These are phyloP conservation scores for Cutaneotrichosporon sp. DNA, from an alignment of 1,284 basidiomycete species.

Conservation along the genomic window DNA sequence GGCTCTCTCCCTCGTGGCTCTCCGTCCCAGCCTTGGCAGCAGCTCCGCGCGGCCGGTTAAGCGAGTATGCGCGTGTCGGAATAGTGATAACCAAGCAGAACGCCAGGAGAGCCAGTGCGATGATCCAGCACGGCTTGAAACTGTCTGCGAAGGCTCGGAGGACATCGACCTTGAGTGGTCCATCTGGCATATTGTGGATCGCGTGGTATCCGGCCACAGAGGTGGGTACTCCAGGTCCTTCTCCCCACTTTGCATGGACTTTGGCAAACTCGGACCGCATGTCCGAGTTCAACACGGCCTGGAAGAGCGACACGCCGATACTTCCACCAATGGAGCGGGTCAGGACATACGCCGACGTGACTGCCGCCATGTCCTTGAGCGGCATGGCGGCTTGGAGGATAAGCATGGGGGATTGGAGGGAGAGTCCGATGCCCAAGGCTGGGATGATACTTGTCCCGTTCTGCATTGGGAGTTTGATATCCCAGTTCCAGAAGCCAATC, in stretches of 20 bases:
- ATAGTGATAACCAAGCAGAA: slow-evolving; percentile 19
- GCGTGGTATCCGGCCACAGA: slow-evolving; percentile 37
- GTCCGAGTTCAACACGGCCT: slow-evolving; percentile 44
- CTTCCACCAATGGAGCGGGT: slow-evolving; percentile 39
- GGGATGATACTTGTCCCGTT: slow-evolving; percentile 34
- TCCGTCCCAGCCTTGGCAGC: neutral
- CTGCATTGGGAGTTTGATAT: slow-evolving; percentile 28
- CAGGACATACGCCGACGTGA: slow-evolving; percentile 43
- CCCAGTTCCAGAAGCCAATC: slow-evolving; percentile 31
- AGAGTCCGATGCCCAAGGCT: slow-evolving; percentile 35
- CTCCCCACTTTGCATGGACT: slow-evolving; percentile 39
- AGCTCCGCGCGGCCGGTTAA: slow-evolving; percentile 2
- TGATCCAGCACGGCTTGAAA: slow-evolving; percentile 29
- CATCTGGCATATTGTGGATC: slow-evolving; percentile 41
- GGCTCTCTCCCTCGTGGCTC: neutral
- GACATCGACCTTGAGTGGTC: slow-evolving; percentile 27
- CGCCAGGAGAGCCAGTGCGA: slow-evolving; percentile 9
- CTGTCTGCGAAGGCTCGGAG: slow-evolving; percentile 45
- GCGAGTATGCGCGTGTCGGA: slow-evolving; percentile 21
- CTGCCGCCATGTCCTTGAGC: slow-evolving; percentile 49
- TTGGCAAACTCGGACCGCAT: slow-evolving; percentile 36
- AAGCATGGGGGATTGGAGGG: slow-evolving; percentile 40
- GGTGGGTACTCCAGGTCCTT: slow-evolving; percentile 33
- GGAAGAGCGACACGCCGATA: slow-evolving; percentile 37
- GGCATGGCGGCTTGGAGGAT: slow-evolving; percentile 51